Base-by-base conservation (phyloP, 2,329 filamentous ascomycete genomes). In the Fusarium sp. region DNA sequence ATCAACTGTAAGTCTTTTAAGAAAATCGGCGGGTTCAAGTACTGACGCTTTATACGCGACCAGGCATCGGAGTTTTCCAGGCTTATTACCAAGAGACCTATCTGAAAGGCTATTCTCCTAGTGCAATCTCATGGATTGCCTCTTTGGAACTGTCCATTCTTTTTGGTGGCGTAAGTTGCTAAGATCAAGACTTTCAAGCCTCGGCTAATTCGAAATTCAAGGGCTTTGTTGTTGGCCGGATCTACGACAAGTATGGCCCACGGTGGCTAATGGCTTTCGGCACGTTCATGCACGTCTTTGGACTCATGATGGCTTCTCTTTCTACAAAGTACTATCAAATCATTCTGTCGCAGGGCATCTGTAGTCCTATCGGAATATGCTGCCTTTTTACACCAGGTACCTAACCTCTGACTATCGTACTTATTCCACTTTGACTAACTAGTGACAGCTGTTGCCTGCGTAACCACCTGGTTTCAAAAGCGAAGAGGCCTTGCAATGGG, bases 211-310 rank as follows among this genome's bases (percentile, higher is more conserved):
- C 5, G 5, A 3, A 16, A 1, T 0, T 1, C 0, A 12, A 87
- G 71, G 90, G 91, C 0, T 90, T 90, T 0, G 75, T 93, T 9
- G 86, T 91, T 16, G 92, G 92, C 1, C 86, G 85, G 31, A 70
- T 92, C 1, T 92, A 87, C 71, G 92, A 94, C 75, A 88, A 86
- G 65, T 88, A 89, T 65, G 92, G 92, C 0, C 90, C 91, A 0
- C 86, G 87, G n/a, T 85, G 83, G 42, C 82, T 93, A 0, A 78
- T 92, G 0, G 49, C 89, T 0, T 75, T 80, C 17, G 90, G 90
- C 7, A 87, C 85, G 0, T 82, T 91, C 55, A 78, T 90, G 24
- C 88, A 91, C 63, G 86, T 92, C 11, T 87, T 92, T 61, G 87
- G 89, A 4, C 76, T 92, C 3, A 91, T 92, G 88, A 91, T 92